These are phyloP conservation scores for Trichoderma oligosporum DNA, from an alignment of 2,329 filamentous ascomycete genomes.

Conservation along the genomic window DNA sequence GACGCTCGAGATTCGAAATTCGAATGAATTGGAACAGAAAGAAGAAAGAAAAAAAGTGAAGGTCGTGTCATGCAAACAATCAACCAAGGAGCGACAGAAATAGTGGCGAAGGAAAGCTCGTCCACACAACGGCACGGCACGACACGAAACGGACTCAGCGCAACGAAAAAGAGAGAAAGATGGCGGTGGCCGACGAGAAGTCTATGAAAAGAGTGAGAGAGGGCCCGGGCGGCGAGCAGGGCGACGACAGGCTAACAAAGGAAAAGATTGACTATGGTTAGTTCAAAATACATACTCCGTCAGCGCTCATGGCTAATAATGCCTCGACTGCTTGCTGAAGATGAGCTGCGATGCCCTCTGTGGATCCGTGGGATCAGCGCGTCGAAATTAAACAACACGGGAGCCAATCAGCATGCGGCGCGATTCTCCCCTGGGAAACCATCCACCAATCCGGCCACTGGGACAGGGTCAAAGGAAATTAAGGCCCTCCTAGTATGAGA, in stretches of 20 bases:
- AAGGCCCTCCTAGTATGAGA: conserved; percentile 15
- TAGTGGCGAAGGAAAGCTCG: conserved; percentile 4
- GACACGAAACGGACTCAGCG: conserved; percentile 2
- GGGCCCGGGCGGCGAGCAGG: conserved; percentile 10
- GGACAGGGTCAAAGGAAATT: conserved; percentile 18
- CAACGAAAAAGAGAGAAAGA: conserved; percentile 16
- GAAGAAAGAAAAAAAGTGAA: conserved; percentile 6
- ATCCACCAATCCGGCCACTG: conserved; percentile 17
- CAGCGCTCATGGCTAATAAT: conserved; percentile 14
- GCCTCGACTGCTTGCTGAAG: conserved; percentile 18
- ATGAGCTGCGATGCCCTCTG: conserved; percentile 10
- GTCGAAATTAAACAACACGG: conserved; percentile 26
- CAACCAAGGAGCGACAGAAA: conserved; percentile 13
- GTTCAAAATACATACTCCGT: neutral
- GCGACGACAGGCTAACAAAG: conserved; percentile 14
- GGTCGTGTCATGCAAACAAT: conserved; percentile 11
- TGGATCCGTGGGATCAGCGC: conserved; percentile 19
- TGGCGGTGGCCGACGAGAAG: conserved; percentile 12
- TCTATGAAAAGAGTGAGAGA: conserved; percentile 18
- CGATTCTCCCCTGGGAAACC: conserved; percentile 24
- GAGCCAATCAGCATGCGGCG: conserved; percentile 27
- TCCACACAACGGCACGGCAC: conserved; percentile 11
- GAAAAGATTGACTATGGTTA: conserved; percentile 19
- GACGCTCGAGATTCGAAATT: neutral
- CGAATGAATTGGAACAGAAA: neutral